Evolutionary conservation across 2,329 filamentous ascomycete species (phyloP).

Genomic region (Clonostachys sp.): DNA sequence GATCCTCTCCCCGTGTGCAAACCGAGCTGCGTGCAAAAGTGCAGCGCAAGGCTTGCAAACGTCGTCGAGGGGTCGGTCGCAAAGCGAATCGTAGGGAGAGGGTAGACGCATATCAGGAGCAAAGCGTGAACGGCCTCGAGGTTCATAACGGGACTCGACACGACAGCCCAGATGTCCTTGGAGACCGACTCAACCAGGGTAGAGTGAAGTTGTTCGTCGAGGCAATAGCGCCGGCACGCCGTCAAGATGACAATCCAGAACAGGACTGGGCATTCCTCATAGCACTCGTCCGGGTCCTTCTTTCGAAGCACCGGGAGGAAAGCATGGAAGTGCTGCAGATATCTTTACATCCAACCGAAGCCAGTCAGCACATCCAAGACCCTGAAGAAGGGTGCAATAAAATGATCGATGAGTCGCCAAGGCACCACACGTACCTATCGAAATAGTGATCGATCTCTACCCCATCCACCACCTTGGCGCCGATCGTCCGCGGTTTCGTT

Average conservation of each 20-base stretch:
- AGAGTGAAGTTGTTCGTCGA: constrained; percentile 26
- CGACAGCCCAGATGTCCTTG: constrained; percentile 36
- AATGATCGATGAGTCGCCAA: not conserved
- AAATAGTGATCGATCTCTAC: constrained; percentile 54
- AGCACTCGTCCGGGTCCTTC: constrained; percentile 45
- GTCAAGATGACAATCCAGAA: constrained; percentile 53
- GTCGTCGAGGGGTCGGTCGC: constrained; percentile 44
- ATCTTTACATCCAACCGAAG: constrained; percentile 21
- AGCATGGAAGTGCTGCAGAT: constrained; percentile 46
- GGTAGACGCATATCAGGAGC: constrained; percentile 46
- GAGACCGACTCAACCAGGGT: constrained; percentile 42
- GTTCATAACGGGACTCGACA: constrained; percentile 35
- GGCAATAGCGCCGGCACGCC: constrained; percentile 42
- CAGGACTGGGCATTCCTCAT: constrained; percentile 38
- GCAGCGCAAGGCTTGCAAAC: constrained; percentile 40
- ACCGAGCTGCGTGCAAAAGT: constrained; percentile 41
- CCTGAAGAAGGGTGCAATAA: no score
- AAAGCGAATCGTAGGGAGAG: constrained; percentile 44
- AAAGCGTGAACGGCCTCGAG: constrained; percentile 46
- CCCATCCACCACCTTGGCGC: constrained; percentile 40
- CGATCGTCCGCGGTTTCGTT: constrained; percentile 35
- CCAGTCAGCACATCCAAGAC: no score
- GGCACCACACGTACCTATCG: constrained; percentile 28
- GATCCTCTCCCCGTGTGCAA: constrained; percentile 48
- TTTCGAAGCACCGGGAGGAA: constrained; percentile 46